These are phyloP conservation scores for Crataegus laevigata DNA, from an alignment of 306 rosid species.

Conservation along the genomic window DNA sequence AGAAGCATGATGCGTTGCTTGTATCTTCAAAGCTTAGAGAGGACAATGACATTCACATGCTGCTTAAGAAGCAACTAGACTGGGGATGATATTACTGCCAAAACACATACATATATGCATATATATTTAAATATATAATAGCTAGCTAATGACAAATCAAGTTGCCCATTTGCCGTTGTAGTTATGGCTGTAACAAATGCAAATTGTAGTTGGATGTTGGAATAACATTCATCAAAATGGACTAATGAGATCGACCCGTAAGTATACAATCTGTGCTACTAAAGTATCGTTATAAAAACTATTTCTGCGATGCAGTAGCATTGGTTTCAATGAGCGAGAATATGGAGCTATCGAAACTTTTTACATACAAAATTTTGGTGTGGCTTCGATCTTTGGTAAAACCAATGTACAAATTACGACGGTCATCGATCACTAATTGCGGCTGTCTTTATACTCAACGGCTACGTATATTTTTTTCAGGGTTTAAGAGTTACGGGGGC, in stretches of 20 bases:
- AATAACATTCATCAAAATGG: neutral
- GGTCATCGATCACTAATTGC: no score
- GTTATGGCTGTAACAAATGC: neutral
- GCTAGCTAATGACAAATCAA: neutral
- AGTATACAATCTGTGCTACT: neutral
- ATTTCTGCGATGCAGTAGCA: no score
- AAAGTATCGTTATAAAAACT: no score
- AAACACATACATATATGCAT: neutral
- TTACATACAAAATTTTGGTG: no score
- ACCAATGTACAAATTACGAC: no score
- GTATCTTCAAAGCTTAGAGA: neutral
- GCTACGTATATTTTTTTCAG: no score
- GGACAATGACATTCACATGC: slow-evolving; percentile 9
- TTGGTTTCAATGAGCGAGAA: no score
- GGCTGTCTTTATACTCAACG: no score
- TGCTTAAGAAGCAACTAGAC: neutral
- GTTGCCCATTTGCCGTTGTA: neutral
- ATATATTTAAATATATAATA: neutral
- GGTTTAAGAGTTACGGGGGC: no score
- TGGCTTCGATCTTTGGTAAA: no score
- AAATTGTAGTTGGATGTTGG: slow-evolving; percentile 5
- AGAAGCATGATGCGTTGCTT: neutral
- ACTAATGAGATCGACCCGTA: neutral
- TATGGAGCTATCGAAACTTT: no score
- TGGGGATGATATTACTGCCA: neutral